Conservation (phyloP, 2,329 filamentous ascomycete genomes). For the Botrytis squamosa region DNA sequence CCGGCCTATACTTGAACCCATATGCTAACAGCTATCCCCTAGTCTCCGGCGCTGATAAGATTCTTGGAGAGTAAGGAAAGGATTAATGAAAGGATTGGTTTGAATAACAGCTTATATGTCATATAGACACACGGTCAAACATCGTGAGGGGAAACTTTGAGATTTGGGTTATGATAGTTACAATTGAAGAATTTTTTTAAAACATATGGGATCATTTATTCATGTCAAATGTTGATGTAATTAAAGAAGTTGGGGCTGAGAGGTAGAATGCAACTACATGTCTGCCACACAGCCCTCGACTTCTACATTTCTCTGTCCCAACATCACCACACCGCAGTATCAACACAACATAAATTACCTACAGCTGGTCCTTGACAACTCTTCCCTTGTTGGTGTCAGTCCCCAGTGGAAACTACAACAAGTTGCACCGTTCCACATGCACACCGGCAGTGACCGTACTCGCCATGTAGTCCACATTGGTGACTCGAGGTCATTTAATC, state of each 20-base stretch:
- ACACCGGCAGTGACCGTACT: not conserved
- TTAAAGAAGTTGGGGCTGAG: not conserved
- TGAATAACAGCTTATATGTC: slow-evolving; percentile 16
- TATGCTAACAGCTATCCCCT: not conserved
- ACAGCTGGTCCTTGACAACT: not conserved
- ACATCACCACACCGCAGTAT: not conserved
- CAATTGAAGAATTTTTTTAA: slow-evolving; percentile 3
- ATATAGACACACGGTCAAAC: not conserved
- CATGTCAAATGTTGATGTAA: not conserved
- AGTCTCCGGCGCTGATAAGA: slow-evolving; percentile 41
- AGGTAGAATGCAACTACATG: rapidly evolving
- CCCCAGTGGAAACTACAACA: not conserved
- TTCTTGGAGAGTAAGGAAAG: slow-evolving; percentile 29
- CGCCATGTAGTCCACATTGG: not conserved
- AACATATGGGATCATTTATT: not conserved
- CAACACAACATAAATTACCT: not conserved
- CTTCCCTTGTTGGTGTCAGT: not conserved
- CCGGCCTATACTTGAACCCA: not conserved
- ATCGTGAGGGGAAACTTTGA: slow-evolving; percentile 8
- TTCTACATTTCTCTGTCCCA: not conserved
- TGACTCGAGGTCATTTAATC: not conserved
- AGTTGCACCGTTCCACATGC: not conserved
- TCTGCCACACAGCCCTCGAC: not conserved
- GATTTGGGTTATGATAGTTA: not conserved
- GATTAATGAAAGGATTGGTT: not conserved